Evolutionary conservation across 495 filamentous ascomycete genomes (phyloP), one percentile per base, ranked within the genome.

Genomic region (Aspergillus affinis): DNA sequence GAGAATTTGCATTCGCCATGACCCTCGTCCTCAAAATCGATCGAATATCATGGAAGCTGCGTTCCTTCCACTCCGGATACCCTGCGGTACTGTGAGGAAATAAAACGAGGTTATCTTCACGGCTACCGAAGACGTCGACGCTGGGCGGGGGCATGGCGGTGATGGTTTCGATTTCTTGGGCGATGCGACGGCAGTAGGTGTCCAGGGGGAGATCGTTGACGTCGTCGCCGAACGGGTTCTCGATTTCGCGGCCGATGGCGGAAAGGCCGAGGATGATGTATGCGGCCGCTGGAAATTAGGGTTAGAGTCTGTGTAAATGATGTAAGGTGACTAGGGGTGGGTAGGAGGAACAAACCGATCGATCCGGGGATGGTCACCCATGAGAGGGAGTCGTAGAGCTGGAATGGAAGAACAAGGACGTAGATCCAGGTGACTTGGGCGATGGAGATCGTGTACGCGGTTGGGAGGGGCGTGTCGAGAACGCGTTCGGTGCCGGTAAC

Each of bases 231-330:
- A 96, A 95, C 7, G 91, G 91, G 70, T 95, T 91, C 70, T 96
- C 91, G 64, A 96, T 88, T 72, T 95, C 90, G 64, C 86, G 84
- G 19, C 91, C 90, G 63, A 92, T 92, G 67, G 90, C 85, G 41
- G 90, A 86, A 59, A 96, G 86, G 21, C 89, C 91, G 58, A 96
- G 82, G 69, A 96, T 93, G 61, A 95, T 94, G 70, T 96, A 95
- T 6, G 91, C 89, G n/a, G 90, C 88, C 13, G 85, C 75, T 77
- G 23, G n/a, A 8, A 26, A 1, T 2, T 30, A 32, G 12, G 50
- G 41, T 61, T 21, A 61, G 54, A 18, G 30, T 20, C 30, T 5
- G 17, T 51, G 10, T 15, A 4, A 23, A 10, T 27, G 21, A 15
- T 17, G 17, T 21, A n/a, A n/a, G n/a, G n/a, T n/a, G n/a, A n/a